Base-by-base conservation (phyloP, 2,329 filamentous ascomycete species). In the Ceratocystis lukuohia region DNA sequence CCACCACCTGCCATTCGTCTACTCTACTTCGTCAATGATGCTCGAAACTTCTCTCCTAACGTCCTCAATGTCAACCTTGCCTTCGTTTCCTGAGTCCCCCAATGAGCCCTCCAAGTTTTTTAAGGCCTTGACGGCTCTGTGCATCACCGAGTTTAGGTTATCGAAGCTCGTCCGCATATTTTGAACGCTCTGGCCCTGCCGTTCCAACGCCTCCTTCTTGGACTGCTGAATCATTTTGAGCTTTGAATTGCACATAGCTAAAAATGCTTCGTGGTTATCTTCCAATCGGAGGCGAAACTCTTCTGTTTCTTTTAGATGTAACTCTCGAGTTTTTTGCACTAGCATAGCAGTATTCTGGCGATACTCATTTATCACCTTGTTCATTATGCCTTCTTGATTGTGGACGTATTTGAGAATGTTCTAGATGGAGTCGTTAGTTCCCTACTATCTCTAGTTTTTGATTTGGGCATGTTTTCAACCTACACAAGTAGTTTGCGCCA, bases 401-500 rank as follows among this genome's bases (percentile, higher is more conserved):
- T 68, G 48, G 3, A 68, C 45, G 28, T 66, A 68, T 33, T 50
- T 62, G 10, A 66, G 37, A 12, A 68, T 41, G 22, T 56, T 37
- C 67, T 68, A 57, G 33, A 41, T 56, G 3, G 20, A 33, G 20
- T 45, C 30, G 62, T 67, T 28, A 53, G 45, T 33, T 17, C 2
- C 20, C 41, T 25, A 30, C 25, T n/a, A 53, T 28, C 10, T 28
- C 3, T 10, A n/a, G 22, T 28, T 45, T 28, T 17, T 8, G 41
- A 8, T 45, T 37, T 37, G 44, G 6, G 20, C 5, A 33, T 28
- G n/a, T n/a, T 15, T 28, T 6, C 10, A 22, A 67, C 66, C 62
- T 65, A 67, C 66, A 22, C 62, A 65, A 6, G 66, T 67, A 10
- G 66, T 45, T 28, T 67, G 45, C 2, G 64, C 41, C 3, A 67